Percentiles rank a stretch among this genome's conserved stretches.
Conservation (phyloP, 2,329 filamentous ascomycete species). For the Pseudogymnoascus destructans region DNA sequence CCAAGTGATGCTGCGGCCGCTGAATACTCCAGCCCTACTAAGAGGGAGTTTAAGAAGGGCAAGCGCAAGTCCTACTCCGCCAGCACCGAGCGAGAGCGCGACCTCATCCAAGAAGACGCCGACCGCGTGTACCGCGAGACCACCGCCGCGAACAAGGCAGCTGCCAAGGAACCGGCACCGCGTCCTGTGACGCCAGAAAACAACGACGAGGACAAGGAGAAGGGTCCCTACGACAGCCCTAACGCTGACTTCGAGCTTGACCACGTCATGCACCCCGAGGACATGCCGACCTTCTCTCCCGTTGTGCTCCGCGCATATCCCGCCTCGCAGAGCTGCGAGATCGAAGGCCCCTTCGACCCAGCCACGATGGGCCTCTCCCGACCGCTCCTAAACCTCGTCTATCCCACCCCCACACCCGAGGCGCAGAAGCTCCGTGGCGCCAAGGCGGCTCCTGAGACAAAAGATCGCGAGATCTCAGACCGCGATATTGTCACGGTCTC, state of each 20-base stretch:
- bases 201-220: conserved; percentile 27
- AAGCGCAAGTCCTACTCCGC: conserved; percentile 15
- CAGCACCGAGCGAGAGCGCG: conserved; percentile 21
- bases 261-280: conserved; percentile 41
- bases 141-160: conserved; percentile 39
- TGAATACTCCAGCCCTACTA: neutral
- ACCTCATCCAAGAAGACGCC: conserved; percentile 42
- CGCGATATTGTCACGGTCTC: neutral
- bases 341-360: conserved; percentile 14
- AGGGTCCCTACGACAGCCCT: conserved; percentile 42
- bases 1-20: neutral
- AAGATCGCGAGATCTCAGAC: neutral
- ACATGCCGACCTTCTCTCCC: conserved; percentile 30
- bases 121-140: conserved; percentile 45
- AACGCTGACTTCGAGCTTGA: conserved; percentile 53
- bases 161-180: conserved; percentile 28
- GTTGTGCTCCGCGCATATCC: conserved; percentile 13
- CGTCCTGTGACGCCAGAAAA: conserved; percentile 41
- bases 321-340: conserved; percentile 18
- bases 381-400: conserved; percentile 47
- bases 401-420: conserved; percentile 42
- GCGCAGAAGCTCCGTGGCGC: conserved; percentile 24
- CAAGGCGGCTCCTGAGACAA: conserved; percentile 11
- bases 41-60: conserved; percentile 1
- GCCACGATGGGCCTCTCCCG: conserved; percentile 21